These are phyloP conservation scores for Lecanicillium sp. DNA, from an alignment of 2,329 filamentous ascomycete genomes.

Conservation along the genomic window DNA sequence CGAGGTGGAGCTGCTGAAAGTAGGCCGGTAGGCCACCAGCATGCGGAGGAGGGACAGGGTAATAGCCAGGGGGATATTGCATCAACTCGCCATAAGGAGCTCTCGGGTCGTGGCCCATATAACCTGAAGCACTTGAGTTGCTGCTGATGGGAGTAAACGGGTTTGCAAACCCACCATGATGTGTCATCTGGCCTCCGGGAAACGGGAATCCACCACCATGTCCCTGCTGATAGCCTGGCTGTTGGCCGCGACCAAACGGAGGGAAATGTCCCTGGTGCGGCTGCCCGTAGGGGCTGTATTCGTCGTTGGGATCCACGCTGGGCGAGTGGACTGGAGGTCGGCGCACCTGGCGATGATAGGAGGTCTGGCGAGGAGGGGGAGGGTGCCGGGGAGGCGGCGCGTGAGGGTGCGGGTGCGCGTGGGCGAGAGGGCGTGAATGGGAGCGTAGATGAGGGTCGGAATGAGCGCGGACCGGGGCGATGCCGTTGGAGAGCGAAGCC, in stretches of 20 bases:
- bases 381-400: conserved; percentile 20
- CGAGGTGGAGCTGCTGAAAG: conserved; percentile 31
- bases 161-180: conserved; percentile 32
- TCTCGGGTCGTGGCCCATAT: background rate
- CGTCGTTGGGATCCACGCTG: conserved; percentile 58
- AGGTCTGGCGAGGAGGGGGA: conserved; percentile 21
- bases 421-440: conserved; percentile 21
- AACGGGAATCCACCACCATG: conserved; percentile 20
- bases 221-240: conserved; percentile 13
- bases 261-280: conserved; percentile 12
- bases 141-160: conserved; percentile 37
- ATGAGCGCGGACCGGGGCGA: conserved; percentile 1
- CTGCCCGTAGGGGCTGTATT: conserved; percentile 44
- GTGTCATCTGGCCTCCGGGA: conserved; percentile 37
- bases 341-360: conserved; percentile 31
- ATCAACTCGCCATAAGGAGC: conserved; percentile 32
- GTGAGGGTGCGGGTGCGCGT: too few relatives aligned
- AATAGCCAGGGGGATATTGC: conserved; percentile 28
- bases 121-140: conserved; percentile 14
- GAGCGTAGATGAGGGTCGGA: too few relatives aligned
- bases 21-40: conserved; percentile 18
- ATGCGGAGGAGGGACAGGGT: conserved; percentile 9
- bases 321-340: conserved; percentile 38
- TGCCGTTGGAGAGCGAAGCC: background rate
- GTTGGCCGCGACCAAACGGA: conserved; percentile 10